Evolutionary conservation across 108 stramenopile species (phyloP), one percentile per base, ranked within the genome.

Genomic region (Asterionellopsis glacialis): DNA sequence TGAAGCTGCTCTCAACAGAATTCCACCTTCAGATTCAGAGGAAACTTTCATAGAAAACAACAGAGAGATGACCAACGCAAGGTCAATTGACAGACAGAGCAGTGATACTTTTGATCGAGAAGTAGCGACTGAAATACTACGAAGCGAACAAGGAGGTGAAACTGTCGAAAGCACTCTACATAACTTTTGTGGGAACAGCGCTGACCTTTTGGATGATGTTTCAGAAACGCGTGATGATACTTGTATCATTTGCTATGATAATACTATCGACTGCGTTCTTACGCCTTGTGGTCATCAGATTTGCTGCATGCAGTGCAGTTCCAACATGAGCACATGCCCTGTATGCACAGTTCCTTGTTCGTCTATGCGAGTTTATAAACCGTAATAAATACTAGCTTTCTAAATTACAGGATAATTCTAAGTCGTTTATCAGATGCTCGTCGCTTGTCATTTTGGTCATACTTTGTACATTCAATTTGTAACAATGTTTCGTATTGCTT

Each of bases 221-320:
- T n/a, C 38, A n/a, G 39, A 18, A 16, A 26, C 41, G 6, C 39
- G 39, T 38, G 56, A 57, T 13, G 28, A 39, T 19, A 39, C 39
- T 5, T 89, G 88, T 78, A 84, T 89, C 26, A 63, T 88, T 44
- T 92, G 91, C 64, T 75, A 54, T 40, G 76, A 77, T 15, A 72
- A 73, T 43, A 41, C 61, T 5, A 82, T 93, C 55, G 80, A 89
- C 57, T 85, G 87, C 45, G 83, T 89, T 9, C 81, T 84, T 12
- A 85, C 79, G 49, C 91, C 91, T 14, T 93, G 87, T 60, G 87
- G 87, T 1, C 91, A 93, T 66, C 86, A 88, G 64, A 64, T 84
- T 15, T 84, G 84, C 44, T 93, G 91, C 56, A 26, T 83, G 47
- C 51, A 47, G 23, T 89, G 87, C 71, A 70, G 77, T 62, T 55